Base-by-base conservation (phyloP, 1,284 basidiomycete species). In the Boletus sp. region DNA sequence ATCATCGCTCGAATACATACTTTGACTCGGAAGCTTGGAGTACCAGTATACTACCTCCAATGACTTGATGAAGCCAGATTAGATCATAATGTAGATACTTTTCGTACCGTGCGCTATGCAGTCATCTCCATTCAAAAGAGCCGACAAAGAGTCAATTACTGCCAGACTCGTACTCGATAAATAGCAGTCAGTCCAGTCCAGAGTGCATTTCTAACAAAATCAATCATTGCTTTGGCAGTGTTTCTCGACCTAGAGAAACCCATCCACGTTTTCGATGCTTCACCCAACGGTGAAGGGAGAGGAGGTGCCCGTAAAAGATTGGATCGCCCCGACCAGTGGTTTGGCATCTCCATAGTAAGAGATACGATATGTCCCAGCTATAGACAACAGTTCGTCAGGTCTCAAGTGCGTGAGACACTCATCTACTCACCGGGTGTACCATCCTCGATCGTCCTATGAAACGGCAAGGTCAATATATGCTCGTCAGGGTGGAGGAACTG, bases 281-380 rank as follows among this genome's bases (percentile, higher is more conserved):
- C 41, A 65, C 23, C 25, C 51, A 10, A 87, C 65, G 2, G 73
- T 80, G 63, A 88, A 88, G 44, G 67, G 76, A 22, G 77, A 76
- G 2, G 84, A 86, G 16, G 67, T 69, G 13, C 82, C 82, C 17
- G 72, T 74, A 65, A 89, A 88, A 0, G 83, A 58, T 12, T 70
- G 71, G 51, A 88, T 81, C 32, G 69, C 62, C 3, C 86, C 84
- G 36, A 80, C 69, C 33, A 83, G 60, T 9, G 80, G 70, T 67
- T 91, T 91, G 13, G 78, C 74, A 65, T 91, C 86, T 9, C 88
- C 89, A 52, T 78, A 81, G 65, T 91, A 91, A 38, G 67, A 70
- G 30, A 91, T 65, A 23, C 84, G 80, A 65, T 91, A 91, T 9
- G 74, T 79, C 26, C 83, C 84, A 34, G 75, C 82, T 82, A 51